Evolutionary conservation across 768 basidiomycete species (phyloP), one percentile per base, ranked within the genome.

Genomic region (Rhodotorula sphaerocarpa): DNA sequence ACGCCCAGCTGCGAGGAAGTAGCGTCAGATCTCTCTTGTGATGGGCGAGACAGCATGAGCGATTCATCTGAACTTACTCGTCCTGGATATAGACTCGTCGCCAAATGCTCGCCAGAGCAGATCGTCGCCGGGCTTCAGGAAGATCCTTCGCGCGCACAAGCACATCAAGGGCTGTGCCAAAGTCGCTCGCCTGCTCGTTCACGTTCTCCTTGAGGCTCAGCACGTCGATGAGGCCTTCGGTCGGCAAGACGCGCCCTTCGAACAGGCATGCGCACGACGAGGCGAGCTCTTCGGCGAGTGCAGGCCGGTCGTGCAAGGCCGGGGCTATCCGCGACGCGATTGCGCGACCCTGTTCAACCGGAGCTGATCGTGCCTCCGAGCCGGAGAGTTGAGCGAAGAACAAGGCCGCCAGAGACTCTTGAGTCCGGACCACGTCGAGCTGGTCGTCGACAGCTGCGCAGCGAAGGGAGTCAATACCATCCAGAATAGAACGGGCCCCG

Each of bases 71-170:
- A 6, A 79, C 85, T 63, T 75, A 93, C 91, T 95, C 83, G 73
- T 96, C 90, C 54, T 88, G 85, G 55, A 86, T 80, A 73, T 87
- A 93, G 50, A 93, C 81, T 34, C 92, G 80, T 41, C 92, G 81
- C 92, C 92, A 96, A 21, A 88, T 80, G 36, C 82, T 83, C 50
- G 84, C 79, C 71, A 87, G 81, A 7, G 88, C 84, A 30, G 86
- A 82, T 45, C 80, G 71, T 73, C 80, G 81, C 51, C 91, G 80
- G 36, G 82, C 81, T 61, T 84, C 82, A 0, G 90, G 90, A 5
- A 88, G 71, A 55, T 81, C 80, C 78, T 70, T 70, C 84, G 84
- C 67, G 79, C 76, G 11, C 77, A 80, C 44, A 79, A 81, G n/a
- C 75, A 76, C 53, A 87, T 79, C 50, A 43, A 60, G 70, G 53